Conservation (phyloP, 1,139 yeast genomes). For the Candida neerlandica region DNA sequence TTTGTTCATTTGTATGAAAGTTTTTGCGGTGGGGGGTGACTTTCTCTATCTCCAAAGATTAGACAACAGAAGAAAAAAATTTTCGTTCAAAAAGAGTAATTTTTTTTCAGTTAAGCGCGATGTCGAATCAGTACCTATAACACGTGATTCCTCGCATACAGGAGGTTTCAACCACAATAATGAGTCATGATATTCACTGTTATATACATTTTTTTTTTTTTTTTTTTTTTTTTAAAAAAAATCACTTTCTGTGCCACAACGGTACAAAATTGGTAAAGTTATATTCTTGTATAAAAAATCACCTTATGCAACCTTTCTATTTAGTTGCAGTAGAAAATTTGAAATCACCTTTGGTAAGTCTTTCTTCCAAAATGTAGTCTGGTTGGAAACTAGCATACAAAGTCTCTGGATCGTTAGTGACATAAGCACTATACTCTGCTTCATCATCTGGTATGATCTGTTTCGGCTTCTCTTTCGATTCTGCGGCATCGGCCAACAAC, state of each 20-base stretch:
- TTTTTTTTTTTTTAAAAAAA: not conserved
- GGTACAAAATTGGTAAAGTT: no score
- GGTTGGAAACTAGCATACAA: slow-evolving; percentile 71
- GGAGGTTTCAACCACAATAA: not conserved
- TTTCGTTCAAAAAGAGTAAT: slow-evolving; percentile 8
- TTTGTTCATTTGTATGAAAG: slow-evolving; percentile 9
- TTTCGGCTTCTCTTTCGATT: slow-evolving; percentile 23
- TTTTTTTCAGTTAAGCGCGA: slow-evolving; percentile 38
- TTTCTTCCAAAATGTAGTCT: slow-evolving; percentile 28
- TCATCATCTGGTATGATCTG: slow-evolving; percentile 53
- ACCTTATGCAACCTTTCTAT: no score
- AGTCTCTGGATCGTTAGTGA: slow-evolving; percentile 62
- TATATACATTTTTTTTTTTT: no score
- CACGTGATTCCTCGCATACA: not conserved
- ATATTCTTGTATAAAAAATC: no score
- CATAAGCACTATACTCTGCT: slow-evolving; percentile 63
- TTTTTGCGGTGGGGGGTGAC: not conserved
- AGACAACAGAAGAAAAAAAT: slow-evolving; percentile 12
- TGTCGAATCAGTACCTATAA: slow-evolving; percentile 33
- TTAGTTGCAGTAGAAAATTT: not conserved
- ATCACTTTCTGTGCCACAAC: no score
- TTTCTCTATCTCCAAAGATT: not conserved
- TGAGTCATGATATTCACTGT: not conserved
- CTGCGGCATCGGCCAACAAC: slow-evolving; percentile 46
- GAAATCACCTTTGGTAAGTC: slow-evolving; percentile 12